Conservation (phyloP, 1,284 basidiomycete species). For the Entoloma clypeatum region DNA sequence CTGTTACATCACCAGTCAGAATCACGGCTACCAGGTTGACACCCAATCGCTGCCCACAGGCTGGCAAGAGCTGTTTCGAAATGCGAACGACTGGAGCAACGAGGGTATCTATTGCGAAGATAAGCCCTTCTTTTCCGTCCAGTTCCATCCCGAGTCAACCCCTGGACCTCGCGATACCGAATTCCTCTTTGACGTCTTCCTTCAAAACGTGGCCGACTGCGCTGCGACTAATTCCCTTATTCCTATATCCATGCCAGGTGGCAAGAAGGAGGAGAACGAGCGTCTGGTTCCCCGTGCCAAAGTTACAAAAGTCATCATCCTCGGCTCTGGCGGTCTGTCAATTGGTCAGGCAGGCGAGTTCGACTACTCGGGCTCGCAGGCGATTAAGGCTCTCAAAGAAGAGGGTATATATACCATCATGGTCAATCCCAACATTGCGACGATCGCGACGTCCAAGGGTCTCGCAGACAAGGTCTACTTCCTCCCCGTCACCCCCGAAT, state of each 20-base stretch:
- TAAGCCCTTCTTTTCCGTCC: constrained; percentile 97
- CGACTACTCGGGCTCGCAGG: constrained; percentile 98
- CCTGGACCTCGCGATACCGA: constrained; percentile 99
- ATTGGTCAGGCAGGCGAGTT: constrained; percentile 99
- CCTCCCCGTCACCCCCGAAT: constrained; percentile 96
- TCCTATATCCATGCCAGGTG: constrained; percentile 86
- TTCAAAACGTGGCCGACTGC: constrained; percentile 82
- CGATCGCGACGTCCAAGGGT: constrained; percentile 96
- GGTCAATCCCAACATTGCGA: constrained; percentile 99
- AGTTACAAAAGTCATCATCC: constrained; percentile 92
- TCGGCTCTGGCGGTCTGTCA: constrained; percentile 96
- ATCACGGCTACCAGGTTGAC: constrained; percentile 98
- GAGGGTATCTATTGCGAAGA: constrained; percentile 94
- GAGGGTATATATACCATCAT: constrained; percentile 99
- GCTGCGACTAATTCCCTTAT: constrained; percentile 63
- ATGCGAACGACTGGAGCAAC: constrained; percentile 97
- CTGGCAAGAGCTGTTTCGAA: constrained; percentile 94
- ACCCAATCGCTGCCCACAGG: constrained; percentile 72
- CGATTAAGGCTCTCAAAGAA: constrained; percentile 98
- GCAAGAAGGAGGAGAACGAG: constrained; percentile 81
- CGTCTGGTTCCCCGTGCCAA: constrained; percentile 70
- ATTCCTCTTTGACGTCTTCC: constrained; percentile 98
- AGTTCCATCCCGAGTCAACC: constrained; percentile 98
- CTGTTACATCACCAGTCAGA: constrained; percentile 99
- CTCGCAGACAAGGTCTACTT: constrained; percentile 99